phyloP scores from a whole-genome alignment of 345 rosid genomes.

The Camelina sativa region DNA sequence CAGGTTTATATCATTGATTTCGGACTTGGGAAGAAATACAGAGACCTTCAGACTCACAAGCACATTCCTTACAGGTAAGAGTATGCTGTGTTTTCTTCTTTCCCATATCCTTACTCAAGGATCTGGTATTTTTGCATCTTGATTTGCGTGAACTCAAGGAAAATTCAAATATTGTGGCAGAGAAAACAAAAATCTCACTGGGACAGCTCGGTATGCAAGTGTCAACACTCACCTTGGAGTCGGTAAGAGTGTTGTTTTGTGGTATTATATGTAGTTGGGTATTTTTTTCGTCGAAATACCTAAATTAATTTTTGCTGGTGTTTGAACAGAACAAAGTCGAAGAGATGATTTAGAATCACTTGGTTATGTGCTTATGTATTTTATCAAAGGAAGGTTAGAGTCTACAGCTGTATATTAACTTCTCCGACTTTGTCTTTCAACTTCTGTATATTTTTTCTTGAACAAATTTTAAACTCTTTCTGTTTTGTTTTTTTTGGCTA shows the following conservation, averaged over 20 bases:
- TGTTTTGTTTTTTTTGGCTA: constrained; percentile 3
- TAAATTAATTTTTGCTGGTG: not conserved
- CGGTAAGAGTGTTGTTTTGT: constrained; percentile 51
- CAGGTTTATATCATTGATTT: constrained; percentile 82
- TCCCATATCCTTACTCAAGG: not conserved
- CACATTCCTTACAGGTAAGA: constrained; percentile 82
- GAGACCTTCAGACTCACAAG: constrained; percentile 86
- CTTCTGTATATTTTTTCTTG: constrained; percentile 17
- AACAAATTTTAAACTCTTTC: not conserved
- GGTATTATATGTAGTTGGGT: constrained; percentile 14
- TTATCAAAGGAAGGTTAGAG: constrained; percentile 80
- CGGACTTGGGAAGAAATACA: constrained; percentile 84
- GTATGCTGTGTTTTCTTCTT: not conserved
- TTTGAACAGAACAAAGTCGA: constrained; percentile 79
- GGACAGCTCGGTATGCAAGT: constrained; percentile 93
- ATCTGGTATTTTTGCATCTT: not conserved
- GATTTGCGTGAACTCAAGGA: not conserved
- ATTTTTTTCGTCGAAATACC: not conserved
- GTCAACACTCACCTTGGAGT: constrained; percentile 86
- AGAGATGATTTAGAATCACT: constrained; percentile 93
- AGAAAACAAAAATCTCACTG: constrained; percentile 85
- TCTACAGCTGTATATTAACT: not conserved
- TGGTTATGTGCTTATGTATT: constrained; percentile 91
- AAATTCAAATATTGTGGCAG: constrained; percentile 40
- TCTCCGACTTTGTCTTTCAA: not conserved